phyloP scores from a whole-genome alignment of 176 grass and related monocot genomes.

The Oryza officinalis region DNA sequence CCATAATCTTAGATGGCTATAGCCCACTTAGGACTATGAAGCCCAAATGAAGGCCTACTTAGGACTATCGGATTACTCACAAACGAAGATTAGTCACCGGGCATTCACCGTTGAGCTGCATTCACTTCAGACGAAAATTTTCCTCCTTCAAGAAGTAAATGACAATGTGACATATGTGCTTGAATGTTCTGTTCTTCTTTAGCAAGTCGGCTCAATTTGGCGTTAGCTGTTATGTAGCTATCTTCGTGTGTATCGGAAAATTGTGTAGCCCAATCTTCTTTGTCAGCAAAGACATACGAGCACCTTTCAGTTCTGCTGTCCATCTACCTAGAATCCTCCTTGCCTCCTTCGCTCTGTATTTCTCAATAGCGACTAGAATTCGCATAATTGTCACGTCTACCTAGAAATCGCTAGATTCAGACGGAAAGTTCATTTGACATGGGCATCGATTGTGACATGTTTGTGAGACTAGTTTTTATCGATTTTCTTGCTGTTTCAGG shows the following conservation, averaged over 20 bases:
- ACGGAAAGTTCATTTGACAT: neutral
- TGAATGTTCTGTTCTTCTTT: neutral
- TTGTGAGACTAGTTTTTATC: neutral
- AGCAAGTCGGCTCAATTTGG: neutral
- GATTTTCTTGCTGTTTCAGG: neutral
- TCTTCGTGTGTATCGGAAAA: neutral
- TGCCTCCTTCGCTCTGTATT: neutral
- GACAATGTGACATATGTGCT: neutral
- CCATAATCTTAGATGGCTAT: too few species aligned
- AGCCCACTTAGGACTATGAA: too few species aligned
- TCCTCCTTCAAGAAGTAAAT: neutral
- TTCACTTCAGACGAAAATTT: neutral
- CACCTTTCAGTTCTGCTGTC: neutral
- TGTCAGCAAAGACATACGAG: neutral
- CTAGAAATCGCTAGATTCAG: neutral
- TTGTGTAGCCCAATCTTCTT: too few species aligned
- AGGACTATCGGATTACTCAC: too few species aligned
- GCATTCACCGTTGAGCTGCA: too few species aligned
- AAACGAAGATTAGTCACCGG: too few species aligned
- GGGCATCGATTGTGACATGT: neutral
- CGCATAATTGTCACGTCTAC: neutral
- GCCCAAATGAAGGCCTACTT: too few species aligned
- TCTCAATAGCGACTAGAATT: neutral
- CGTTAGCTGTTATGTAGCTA: neutral
- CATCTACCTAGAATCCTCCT: neutral